Evolutionary conservation across 306 rosid species (phyloP), one percentile per base, ranked within the genome.

Genomic region (Castanopsis chinensis): DNA sequence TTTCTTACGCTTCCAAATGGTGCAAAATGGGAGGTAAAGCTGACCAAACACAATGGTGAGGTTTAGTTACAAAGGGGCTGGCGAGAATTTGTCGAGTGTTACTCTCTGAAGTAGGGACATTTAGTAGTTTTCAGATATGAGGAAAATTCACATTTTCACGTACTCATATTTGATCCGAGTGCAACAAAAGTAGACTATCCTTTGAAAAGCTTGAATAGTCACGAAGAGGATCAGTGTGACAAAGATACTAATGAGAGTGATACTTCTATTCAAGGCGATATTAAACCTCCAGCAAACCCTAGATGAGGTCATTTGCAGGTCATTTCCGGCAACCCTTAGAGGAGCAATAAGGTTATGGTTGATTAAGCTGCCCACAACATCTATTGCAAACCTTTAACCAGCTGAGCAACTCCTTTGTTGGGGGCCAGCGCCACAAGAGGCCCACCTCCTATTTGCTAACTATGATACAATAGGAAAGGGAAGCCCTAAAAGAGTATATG

Each of bases 121-220:
- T 21, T 73, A 1, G 19, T 86, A 5, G 30, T 19, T 19, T 83
- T 83, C 15, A 59, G 70, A 73, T 77, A 80, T 37, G 64, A 69
- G 21, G 83, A 64, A 37, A 69, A 83, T 12, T 83, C 80, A 56
- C 5, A 51, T 4, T 86, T 86, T 15, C 45, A 23, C 6, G 74
- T 83, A 32, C 3, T 54, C 37, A 76, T 86, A 58, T 77, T 79
- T 60, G 86, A 86, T n/a, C 3, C 0, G 5, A 83, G 45, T 33
- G 30, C 72, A 18, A 19, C 49, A 2, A 86, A 80, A 49, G 70
- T 83, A 15, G 63, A 82, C 4, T 86, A 83, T 82, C 83, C 89
- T 8, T 3, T 5, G 32, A 25, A 8, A 15, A 60, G 18, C 30
- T 60, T 15, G 5, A 25, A 41, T 19, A 13, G 10, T 20, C 11